Evolutionary conservation across 106 monocot genomes (phyloP).

Genomic region (Apostasia ramifera): DNA sequence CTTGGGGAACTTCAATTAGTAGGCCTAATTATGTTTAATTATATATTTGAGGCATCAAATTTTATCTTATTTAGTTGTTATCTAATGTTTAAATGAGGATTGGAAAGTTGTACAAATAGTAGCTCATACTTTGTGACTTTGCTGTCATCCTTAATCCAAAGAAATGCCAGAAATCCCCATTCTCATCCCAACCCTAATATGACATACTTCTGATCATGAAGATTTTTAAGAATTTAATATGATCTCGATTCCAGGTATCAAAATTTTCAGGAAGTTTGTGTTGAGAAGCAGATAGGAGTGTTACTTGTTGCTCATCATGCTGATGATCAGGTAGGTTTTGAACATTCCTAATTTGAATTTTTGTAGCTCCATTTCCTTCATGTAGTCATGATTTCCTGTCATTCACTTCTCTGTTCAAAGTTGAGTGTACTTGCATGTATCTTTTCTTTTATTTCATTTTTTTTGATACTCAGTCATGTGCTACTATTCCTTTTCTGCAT

Average conservation of each 20-base stretch:
- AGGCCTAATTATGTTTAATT: no score
- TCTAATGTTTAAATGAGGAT: no score
- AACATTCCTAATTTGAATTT: not conserved
- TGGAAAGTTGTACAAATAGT: no score
- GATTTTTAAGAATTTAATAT: not conserved
- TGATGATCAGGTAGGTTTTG: slow-evolving; percentile 75
- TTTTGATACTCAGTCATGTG: not conserved
- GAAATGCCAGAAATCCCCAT: no score
- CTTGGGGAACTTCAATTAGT: no score
- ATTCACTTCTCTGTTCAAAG: not conserved
- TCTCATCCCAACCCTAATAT: no score
- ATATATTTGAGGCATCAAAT: no score
- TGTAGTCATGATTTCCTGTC: not conserved
- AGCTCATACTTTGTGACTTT: no score
- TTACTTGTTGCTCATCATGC: slow-evolving; percentile 93
- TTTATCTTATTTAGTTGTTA: no score
- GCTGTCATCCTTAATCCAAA: no score
- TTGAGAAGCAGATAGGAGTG: slow-evolving; percentile 50
- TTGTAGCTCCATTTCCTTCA: not conserved
- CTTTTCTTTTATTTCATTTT: not conserved
- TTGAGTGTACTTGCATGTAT: not conserved
- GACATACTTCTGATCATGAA: no score
- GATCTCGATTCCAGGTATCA: slow-evolving; percentile 62
- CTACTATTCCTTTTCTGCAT: not conserved
- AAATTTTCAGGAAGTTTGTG: slow-evolving; percentile 59